Evolutionary conservation across 257 asterid species (phyloP).

Genomic region (Solanum sejunctum): DNA sequence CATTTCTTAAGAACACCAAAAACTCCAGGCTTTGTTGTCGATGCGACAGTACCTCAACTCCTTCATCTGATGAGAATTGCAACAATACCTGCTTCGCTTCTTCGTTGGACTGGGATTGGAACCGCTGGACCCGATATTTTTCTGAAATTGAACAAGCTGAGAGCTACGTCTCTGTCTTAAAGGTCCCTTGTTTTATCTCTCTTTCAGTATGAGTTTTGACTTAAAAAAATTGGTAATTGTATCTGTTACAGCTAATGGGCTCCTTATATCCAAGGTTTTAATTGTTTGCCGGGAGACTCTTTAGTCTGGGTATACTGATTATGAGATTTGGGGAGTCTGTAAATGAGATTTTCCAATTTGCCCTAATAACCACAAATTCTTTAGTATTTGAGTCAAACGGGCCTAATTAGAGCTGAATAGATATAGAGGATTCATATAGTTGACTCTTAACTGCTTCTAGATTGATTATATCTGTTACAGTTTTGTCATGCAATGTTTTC

Average conservation of each 20-base stretch:
- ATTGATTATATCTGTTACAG: not conserved
- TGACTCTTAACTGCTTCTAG: not conserved
- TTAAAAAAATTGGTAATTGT: not conserved
- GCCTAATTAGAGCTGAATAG: not conserved
- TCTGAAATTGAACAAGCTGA: constrained; percentile 85
- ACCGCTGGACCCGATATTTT: constrained; percentile 74
- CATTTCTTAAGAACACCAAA: constrained; percentile 17
- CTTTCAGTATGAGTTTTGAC: not conserved
- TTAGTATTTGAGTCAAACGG: not conserved
- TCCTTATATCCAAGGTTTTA: not conserved
- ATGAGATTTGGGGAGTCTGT: not conserved
- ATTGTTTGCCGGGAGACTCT: not conserved
- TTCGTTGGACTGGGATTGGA: constrained; percentile 77
- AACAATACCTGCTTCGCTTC: constrained; percentile 13
- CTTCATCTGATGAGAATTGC: constrained; percentile 7
- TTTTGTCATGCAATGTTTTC: not conserved
- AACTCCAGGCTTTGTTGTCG: constrained; percentile 34
- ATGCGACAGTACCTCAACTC: constrained; percentile 14
- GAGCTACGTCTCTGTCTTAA: constrained; percentile 61
- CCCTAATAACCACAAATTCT: not conserved
- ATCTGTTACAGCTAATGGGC: not conserved
- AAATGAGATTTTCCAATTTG: not conserved
- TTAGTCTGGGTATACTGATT: not conserved
- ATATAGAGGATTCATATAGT: not conserved
- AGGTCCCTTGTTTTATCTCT: constrained; percentile 24